Conservation (phyloP, 164 flowering plant genomes). For the Vitis rotundifolia region DNA sequence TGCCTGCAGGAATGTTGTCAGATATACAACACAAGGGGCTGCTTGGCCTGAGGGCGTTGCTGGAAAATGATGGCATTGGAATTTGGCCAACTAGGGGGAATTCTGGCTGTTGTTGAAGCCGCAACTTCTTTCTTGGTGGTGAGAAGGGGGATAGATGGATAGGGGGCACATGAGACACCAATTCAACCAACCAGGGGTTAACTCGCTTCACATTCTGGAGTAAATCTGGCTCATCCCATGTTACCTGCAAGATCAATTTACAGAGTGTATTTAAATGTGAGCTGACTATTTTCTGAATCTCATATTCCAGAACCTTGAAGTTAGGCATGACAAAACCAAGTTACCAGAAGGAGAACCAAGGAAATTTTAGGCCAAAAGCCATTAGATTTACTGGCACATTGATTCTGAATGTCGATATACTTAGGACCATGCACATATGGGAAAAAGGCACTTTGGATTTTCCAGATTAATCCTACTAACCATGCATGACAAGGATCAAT, state of each 20-base stretch:
- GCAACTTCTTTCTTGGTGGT: slow-evolving; percentile 53
- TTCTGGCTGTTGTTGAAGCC: slow-evolving; percentile 41
- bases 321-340: not conserved
- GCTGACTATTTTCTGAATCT: too few species aligned
- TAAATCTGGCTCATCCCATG: slow-evolving; percentile 70
- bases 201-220: slow-evolving; percentile 62
- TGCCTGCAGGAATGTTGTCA: slow-evolving; percentile 45
- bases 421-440: too few species aligned
- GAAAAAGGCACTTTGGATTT: too few species aligned
- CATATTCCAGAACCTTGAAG: too few species aligned
- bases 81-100: slow-evolving; percentile 28
- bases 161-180: slow-evolving; percentile 49
- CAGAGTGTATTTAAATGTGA: too few species aligned
- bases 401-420: too few species aligned
- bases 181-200: slow-evolving; percentile 64
- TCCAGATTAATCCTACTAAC: too few species aligned
- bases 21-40: slow-evolving; percentile 37
- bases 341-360: too few species aligned
- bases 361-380: too few species aligned
- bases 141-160: slow-evolving; percentile 47
- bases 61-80: slow-evolving; percentile 35
- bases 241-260: slow-evolving; percentile 36
- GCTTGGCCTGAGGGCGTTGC: slow-evolving; percentile 25
- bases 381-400: too few species aligned
- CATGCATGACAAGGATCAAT: too few species aligned